These are phyloP conservation scores for Torulaspora pretoriensis DNA, from an alignment of 1,139 yeast species.

Conservation along the genomic window DNA sequence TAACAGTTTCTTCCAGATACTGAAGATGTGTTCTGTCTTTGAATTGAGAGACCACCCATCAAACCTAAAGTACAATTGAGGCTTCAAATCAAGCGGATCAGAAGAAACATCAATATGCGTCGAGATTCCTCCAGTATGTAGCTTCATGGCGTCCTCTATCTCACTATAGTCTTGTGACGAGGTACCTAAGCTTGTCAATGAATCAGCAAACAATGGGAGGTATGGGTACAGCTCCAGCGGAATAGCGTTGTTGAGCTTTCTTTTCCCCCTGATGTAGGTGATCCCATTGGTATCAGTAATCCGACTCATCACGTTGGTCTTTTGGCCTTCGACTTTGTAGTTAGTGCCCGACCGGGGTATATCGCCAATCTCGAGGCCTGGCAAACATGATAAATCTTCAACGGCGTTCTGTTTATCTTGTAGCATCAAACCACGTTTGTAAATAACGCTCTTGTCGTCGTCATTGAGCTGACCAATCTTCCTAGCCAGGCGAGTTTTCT, in stretches of 20 bases:
- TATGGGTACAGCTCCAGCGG: slow-evolving; percentile 63
- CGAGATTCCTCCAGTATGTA: slow-evolving; percentile 78
- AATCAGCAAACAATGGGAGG: slow-evolving; percentile 72
- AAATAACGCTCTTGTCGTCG: slow-evolving; percentile 56
- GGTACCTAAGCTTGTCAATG: slow-evolving; percentile 86
- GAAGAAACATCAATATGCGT: slow-evolving; percentile 55
- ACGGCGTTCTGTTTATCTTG: slow-evolving; percentile 59
- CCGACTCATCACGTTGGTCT: slow-evolving; percentile 39
- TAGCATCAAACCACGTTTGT: slow-evolving; percentile 54
- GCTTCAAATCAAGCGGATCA: slow-evolving; percentile 43
- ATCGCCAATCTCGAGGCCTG: slow-evolving; percentile 68
- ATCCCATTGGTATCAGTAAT: slow-evolving; percentile 70
- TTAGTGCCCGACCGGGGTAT: slow-evolving; percentile 57
- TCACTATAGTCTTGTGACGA: slow-evolving; percentile 62
- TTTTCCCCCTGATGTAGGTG: slow-evolving; percentile 61
- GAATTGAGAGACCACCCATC: slow-evolving; percentile 69
- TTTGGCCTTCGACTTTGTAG: slow-evolving; percentile 36
- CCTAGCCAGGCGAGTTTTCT: slow-evolving; percentile 46
- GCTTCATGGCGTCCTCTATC: slow-evolving; percentile 78
- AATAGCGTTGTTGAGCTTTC: slow-evolving; percentile 48
- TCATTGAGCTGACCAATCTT: slow-evolving; percentile 47
- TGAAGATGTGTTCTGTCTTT: slow-evolving; percentile 58
- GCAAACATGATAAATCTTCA: slow-evolving; percentile 76
- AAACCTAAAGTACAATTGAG: slow-evolving; percentile 49
- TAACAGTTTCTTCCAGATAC: slow-evolving; percentile 65